Evolutionary conservation across 2,329 filamentous ascomycete genomes (phyloP).

Genomic region (Neonectria neomacrospora): DNA sequence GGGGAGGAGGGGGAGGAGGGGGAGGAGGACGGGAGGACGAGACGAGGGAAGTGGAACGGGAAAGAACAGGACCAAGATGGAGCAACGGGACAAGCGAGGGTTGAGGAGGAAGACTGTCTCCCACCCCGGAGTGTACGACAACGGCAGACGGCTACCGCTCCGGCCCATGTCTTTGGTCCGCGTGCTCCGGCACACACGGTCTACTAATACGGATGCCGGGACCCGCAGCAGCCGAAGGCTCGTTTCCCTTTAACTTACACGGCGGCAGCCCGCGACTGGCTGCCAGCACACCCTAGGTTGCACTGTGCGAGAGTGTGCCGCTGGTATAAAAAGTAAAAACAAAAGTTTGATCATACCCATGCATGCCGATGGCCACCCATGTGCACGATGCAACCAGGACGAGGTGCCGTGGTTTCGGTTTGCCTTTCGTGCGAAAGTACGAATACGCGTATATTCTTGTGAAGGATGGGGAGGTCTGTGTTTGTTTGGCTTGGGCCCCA

Average conservation of each 20-base stretch:
- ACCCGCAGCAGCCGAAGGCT: conserved; percentile 24
- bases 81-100: background rate
- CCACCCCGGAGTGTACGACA: conserved; percentile 16
- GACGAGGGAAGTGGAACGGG: background rate
- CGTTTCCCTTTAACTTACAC: conserved; percentile 13
- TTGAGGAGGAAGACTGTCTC: conserved; percentile 9
- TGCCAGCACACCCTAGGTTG: conserved; percentile 15
- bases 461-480: background rate
- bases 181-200: conserved; percentile 16
- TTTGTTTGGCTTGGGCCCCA: conserved; percentile 1
- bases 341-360: conserved; percentile 1
- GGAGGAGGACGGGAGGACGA: too few species aligned
- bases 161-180: conserved; percentile 18
- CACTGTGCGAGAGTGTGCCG: conserved; percentile 7
- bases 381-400: conserved; percentile 7
- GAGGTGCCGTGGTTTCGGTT: conserved; percentile 9
- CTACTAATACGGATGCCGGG: conserved; percentile 13
- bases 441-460: background rate
- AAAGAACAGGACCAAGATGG: background rate
- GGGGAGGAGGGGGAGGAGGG: background rate
- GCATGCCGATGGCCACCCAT: background rate
- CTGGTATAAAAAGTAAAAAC: conserved; percentile 22
- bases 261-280: conserved; percentile 9
- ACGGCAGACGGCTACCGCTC: conserved; percentile 15
- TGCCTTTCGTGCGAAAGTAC: conserved; percentile 10